phyloP scores from a whole-genome alignment of 768 basidiomycete species.

The Coprinellus micaceus region DNA sequence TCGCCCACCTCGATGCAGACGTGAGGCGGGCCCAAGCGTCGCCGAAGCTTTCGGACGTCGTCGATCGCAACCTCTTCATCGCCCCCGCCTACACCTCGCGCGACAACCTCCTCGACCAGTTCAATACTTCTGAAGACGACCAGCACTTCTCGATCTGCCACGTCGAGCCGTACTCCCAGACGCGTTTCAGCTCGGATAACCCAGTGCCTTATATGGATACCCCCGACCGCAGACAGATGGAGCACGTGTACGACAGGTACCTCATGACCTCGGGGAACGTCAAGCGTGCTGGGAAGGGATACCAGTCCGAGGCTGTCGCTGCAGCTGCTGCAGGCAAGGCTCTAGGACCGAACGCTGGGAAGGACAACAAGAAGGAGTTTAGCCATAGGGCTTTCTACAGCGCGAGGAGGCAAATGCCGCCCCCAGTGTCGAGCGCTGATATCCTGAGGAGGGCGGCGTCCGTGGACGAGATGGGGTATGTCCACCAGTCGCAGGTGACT shows the following conservation, averaged over 20 bases:
- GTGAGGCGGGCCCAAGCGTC: conserved; percentile 47
- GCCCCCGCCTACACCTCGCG: conserved; percentile 43
- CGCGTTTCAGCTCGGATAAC: conserved; percentile 31
- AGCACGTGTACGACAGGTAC: conserved; percentile 79
- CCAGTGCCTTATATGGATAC: conserved; percentile 40
- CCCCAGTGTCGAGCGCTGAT: conserved; percentile 69
- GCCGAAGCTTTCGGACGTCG: conserved; percentile 58
- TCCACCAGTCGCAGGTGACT: conserved; percentile 44
- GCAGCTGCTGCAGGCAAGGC: conserved; percentile 35
- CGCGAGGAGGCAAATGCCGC: conserved; percentile 58
- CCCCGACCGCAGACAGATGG: conserved; percentile 56
- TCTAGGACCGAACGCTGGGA: conserved; percentile 17
- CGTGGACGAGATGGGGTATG: conserved; percentile 65
- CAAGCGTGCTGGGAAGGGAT: conserved; percentile 75
- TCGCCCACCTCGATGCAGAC: conserved; percentile 63
- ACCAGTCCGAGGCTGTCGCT: conserved; percentile 64
- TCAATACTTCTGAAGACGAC: conserved; percentile 45
- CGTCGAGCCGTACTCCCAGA: conserved; percentile 63
- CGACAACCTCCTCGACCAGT: conserved; percentile 34
- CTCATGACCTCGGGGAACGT: conserved; percentile 73
- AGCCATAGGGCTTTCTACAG: conserved; percentile 43
- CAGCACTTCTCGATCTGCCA: conserved; percentile 58
- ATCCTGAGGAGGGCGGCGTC: conserved; percentile 41
- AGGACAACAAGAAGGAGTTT: conserved; percentile 26
- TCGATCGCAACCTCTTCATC: conserved; percentile 69